phyloP scores from a whole-genome alignment of 2,329 filamentous ascomycete species.

The Gremmenia infestans region DNA sequence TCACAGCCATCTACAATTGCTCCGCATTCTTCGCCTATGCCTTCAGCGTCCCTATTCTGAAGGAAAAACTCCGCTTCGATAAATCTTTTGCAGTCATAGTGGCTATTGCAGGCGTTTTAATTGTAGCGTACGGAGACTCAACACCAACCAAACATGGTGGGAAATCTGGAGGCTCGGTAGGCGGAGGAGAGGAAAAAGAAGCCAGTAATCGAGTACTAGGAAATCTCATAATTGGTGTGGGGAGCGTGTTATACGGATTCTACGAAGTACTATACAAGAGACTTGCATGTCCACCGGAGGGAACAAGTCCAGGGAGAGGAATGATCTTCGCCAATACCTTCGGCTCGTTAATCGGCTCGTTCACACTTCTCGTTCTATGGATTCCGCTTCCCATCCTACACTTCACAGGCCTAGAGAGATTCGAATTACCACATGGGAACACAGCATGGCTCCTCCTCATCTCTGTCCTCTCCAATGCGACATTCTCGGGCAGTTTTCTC shows the following conservation, averaged over 20 bases:
- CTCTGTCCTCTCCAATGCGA: slow-evolving; percentile 81
- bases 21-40: slow-evolving; percentile 98
- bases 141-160: slow-evolving; percentile 47
- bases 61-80: slow-evolving; percentile 75
- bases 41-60: slow-evolving; percentile 85
- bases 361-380: slow-evolving; percentile 87
- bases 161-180: slow-evolving; percentile 50
- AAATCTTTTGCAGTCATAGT: slow-evolving; percentile 84
- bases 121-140: slow-evolving; percentile 90
- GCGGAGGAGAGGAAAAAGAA: slow-evolving; percentile 41
- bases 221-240: slow-evolving; percentile 86
- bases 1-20: slow-evolving; percentile 99
- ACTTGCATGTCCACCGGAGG: slow-evolving; percentile 87
- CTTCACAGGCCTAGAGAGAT: slow-evolving; percentile 69
- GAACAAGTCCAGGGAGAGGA: slow-evolving; percentile 75
- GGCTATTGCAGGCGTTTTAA: slow-evolving; percentile 81
- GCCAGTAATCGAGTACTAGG: slow-evolving; percentile 69
- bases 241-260: slow-evolving; percentile 88
- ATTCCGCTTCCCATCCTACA: slow-evolving; percentile 85
- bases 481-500: slow-evolving; percentile 88
- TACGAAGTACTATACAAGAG: slow-evolving; percentile 98
- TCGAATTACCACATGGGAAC: slow-evolving; percentile 73
- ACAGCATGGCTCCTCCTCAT: slow-evolving; percentile 76
- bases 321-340: slow-evolving; percentile 96
- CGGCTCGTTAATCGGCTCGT: slow-evolving; percentile 77